A percentile compares a stretch with the other conserved stretches of the same genome.
These are phyloP conservation scores for Ambrosia artemisiifolia DNA, from an alignment of 129 eudicot species.

Conservation along the genomic window DNA sequence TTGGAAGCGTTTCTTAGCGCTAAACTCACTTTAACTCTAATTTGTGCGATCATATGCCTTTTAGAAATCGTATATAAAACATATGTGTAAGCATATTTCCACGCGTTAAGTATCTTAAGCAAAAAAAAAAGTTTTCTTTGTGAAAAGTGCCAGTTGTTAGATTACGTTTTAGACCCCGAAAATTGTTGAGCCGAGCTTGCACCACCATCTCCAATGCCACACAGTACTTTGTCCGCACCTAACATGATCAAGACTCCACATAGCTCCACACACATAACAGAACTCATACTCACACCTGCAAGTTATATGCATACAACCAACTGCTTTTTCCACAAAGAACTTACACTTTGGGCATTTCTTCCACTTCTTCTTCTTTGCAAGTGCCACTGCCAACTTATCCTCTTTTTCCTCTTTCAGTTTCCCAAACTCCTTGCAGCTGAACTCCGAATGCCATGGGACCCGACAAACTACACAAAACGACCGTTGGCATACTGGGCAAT, in stretches of 20 bases:
- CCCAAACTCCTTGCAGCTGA: constrained; percentile 43
- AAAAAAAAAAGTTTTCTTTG: too few relatives aligned
- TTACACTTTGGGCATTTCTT: constrained; percentile 52
- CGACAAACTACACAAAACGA: constrained; percentile 45
- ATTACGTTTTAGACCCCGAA: too few relatives aligned
- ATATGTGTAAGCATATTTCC: too few relatives aligned
- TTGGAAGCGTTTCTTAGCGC: too few relatives aligned
- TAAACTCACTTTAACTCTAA: too few relatives aligned
- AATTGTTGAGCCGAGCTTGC: too few relatives aligned
- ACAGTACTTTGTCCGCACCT: not conserved
- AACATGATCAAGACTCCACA: constrained; percentile 38
- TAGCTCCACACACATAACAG: constrained; percentile 53
- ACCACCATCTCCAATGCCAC: too few relatives aligned
- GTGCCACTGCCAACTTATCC: constrained; percentile 30
- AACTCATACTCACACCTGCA: constrained; percentile 53
- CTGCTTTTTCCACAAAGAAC: constrained; percentile 42
- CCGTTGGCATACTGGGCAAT: constrained; percentile 41
- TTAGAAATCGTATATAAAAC: too few relatives aligned
- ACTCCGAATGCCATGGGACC: constrained; percentile 58
- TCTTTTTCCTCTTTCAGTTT: constrained; percentile 24
- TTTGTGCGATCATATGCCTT: too few relatives aligned
- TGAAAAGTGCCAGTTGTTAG: too few relatives aligned
- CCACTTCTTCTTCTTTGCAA: constrained; percentile 64
- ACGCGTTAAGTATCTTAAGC: too few relatives aligned
- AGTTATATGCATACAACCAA: constrained; percentile 56